A percentile compares a stretch with the other conserved stretches of the same genome.
phyloP scores from a whole-genome alignment of 2,329 filamentous ascomycete species.

The Ustulina deusta region DNA sequence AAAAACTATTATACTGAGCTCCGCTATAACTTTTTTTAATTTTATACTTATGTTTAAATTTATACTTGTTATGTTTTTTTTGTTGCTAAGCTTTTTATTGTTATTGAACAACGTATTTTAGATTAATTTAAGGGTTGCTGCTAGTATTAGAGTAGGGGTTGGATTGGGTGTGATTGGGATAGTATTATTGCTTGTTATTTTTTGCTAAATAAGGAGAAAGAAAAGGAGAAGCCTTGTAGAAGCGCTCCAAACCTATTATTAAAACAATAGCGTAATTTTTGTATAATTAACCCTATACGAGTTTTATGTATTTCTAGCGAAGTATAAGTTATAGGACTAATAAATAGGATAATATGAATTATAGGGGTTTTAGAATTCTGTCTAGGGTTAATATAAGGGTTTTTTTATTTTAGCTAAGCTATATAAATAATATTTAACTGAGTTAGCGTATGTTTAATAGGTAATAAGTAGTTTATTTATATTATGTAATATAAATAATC shows the following conservation, averaged over 20 bases:
- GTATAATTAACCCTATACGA: neutral
- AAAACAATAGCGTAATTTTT: neutral
- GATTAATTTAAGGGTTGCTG: slow-evolving; percentile 1
- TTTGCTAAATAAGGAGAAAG: slow-evolving; percentile 1
- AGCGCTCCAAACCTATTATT: neutral
- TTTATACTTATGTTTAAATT: neutral
- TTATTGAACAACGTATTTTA: neutral
- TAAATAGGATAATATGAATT: neutral
- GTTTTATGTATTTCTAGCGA: neutral
- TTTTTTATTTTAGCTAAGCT: too few species aligned
- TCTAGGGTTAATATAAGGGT: neutral
- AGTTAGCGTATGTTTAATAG: too few species aligned
- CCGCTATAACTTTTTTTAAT: neutral
- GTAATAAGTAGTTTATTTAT: too few species aligned
- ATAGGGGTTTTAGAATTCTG: neutral
- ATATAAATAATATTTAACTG: too few species aligned
- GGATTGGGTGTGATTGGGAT: slow-evolving; percentile 20
- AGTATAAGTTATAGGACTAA: neutral
- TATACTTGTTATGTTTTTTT: neutral
- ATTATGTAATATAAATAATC: too few species aligned
- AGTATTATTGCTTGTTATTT: neutral
- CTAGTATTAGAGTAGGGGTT: slow-evolving; percentile 28
- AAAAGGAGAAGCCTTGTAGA: neutral
- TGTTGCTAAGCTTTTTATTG: neutral
- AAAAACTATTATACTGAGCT: neutral